Percentiles rank a stretch among this genome's conserved stretches.
Evolutionary conservation across 768 basidiomycete species (phyloP).

Genomic region (Auriculariales sp.): DNA sequence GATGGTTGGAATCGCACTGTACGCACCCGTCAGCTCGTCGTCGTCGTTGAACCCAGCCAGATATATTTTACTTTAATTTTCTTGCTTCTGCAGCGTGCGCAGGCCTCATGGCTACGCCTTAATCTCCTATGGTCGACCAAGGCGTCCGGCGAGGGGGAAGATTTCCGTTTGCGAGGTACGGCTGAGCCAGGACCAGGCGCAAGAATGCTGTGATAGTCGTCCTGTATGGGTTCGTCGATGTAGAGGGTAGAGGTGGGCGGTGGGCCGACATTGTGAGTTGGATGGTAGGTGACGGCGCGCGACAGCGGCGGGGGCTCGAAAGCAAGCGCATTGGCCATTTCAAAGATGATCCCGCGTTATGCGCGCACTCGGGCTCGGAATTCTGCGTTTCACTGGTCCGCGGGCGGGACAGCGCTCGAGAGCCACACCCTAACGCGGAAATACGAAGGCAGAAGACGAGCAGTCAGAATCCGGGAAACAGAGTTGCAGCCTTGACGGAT

Average conservation of each 20-base stretch:
- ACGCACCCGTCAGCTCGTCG: neutral
- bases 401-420: no score
- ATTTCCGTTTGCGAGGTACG: neutral
- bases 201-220: neutral
- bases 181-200: neutral
- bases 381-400: no score
- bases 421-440: no score
- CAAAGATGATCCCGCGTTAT: no score
- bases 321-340: no score
- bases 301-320: neutral
- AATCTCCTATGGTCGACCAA: slow-evolving; percentile 57
- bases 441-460: no score
- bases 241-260: no score
- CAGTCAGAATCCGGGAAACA: no score
- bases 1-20: slow-evolving; percentile 85
- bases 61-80: slow-evolving; percentile 55
- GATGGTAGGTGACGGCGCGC: neutral
- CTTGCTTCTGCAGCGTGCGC: slow-evolving; percentile 87
- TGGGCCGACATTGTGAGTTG: no score
- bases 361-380: no score
- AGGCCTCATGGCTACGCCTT: slow-evolving; percentile 81
- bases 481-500: no score
- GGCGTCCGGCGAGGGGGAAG: neutral
- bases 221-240: no score
- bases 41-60: neutral